Evolutionary conservation across 805 yeast genomes (phyloP).

Genomic region (Pichia eremophila): DNA sequence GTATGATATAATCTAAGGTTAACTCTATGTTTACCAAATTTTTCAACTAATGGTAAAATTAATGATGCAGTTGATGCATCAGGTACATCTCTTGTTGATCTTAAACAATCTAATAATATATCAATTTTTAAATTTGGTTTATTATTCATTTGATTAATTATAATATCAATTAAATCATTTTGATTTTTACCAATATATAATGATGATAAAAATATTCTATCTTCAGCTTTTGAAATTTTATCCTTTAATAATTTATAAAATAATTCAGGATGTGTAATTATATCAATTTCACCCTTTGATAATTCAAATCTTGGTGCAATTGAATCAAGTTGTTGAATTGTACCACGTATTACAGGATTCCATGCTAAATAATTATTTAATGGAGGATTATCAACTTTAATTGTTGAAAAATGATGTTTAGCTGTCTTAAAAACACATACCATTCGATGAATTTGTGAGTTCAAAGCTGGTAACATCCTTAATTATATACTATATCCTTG

Average conservation of each 20-base stretch:
- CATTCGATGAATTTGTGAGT: conserved; percentile 7
- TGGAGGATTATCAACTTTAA: conserved; percentile 20
- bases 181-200: conserved; percentile 81
- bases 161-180: conserved; percentile 56
- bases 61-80: conserved; percentile 66
- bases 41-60: conserved; percentile 53
- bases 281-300: conserved; percentile 44
- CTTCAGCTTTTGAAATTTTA: conserved; percentile 54
- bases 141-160: conserved; percentile 47
- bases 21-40: conserved; percentile 57
- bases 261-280: conserved; percentile 56
- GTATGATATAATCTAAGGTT: conserved; percentile 83
- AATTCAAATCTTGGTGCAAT: conserved; percentile 63
- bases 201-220: conserved; percentile 71
- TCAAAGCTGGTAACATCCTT: background rate
- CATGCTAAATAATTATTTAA: conserved; percentile 19
- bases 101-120: conserved; percentile 73
- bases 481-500: too few relatives aligned
- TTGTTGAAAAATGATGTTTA: conserved; percentile 15
- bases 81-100: conserved; percentile 94
- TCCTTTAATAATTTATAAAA: conserved; percentile 59
- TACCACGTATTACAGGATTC: conserved; percentile 21
- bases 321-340: conserved; percentile 43
- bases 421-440: conserved; percentile 12
- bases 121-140: conserved; percentile 60